These are phyloP conservation scores for Saccharomycopsis olivae DNA, from an alignment of 805 yeast species.

Conservation along the genomic window DNA sequence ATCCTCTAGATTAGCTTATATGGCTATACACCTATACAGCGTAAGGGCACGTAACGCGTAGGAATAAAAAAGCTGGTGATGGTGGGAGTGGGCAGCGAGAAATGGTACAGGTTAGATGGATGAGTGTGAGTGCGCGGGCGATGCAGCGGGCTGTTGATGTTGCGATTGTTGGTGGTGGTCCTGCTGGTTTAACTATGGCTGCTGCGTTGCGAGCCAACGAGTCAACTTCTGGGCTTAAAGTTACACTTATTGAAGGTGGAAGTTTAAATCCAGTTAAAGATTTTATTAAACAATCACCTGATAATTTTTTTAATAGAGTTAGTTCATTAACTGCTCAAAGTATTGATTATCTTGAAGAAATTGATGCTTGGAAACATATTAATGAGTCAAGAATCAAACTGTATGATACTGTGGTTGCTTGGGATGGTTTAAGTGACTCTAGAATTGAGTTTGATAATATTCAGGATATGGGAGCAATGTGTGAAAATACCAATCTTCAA, in stretches of 20 bases:
- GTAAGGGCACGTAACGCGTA: neutral
- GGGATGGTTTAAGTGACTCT: slow-evolving; percentile 71
- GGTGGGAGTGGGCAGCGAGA: too few relatives aligned
- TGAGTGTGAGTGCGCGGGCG: too few relatives aligned
- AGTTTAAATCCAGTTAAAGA: slow-evolving; percentile 40
- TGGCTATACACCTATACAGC: neutral
- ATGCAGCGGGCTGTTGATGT: slow-evolving; percentile 44
- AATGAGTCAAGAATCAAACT: slow-evolving; percentile 61
- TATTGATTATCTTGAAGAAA: slow-evolving; percentile 47
- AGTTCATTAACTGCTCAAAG: slow-evolving; percentile 81
- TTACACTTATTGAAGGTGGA: slow-evolving; percentile 68
- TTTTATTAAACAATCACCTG: slow-evolving; percentile 36
- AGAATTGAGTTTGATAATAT: slow-evolving; percentile 56
- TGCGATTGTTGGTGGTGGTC: slow-evolving; percentile 92
- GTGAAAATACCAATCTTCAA: slow-evolving; percentile 80
- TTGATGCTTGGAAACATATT: slow-evolving; percentile 70
- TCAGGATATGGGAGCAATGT: slow-evolving; percentile 67
- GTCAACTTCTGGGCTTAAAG: slow-evolving; percentile 43
- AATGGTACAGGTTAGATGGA: too few relatives aligned
- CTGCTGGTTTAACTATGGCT: slow-evolving; percentile 85
- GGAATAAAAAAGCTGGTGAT: neutral
- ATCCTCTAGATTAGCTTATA: neutral
- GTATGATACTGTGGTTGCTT: slow-evolving; percentile 74
- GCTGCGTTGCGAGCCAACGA: slow-evolving; percentile 69
- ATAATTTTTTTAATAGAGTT: slow-evolving; percentile 62